Evolutionary conservation across 441 rosid genomes (phyloP).

Genomic region (Cnidoscolus chayamansa): DNA sequence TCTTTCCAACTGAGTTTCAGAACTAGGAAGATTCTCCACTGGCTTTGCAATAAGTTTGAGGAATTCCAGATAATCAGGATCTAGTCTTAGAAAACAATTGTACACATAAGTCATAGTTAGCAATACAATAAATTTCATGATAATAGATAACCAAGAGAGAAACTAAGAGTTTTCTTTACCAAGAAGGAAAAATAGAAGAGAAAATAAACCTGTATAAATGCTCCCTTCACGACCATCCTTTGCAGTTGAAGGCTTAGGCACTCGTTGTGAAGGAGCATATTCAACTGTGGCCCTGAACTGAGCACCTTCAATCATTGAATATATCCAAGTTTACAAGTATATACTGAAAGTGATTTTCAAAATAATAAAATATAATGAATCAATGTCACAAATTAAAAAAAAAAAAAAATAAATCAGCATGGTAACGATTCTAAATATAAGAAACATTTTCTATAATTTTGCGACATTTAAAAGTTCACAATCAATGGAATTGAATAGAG

Average conservation of each 20-base stretch:
- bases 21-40: slow-evolving; percentile 64
- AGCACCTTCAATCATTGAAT: slow-evolving; percentile 40
- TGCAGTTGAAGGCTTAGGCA: slow-evolving; percentile 45
- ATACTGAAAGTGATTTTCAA: background rate
- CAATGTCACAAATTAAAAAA: background rate
- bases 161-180: background rate
- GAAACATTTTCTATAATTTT: background rate
- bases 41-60: slow-evolving; percentile 69
- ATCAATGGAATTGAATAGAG: background rate
- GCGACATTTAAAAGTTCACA: background rate
- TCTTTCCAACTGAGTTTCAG: slow-evolving; percentile 67
- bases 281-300: slow-evolving; percentile 73
- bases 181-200: background rate
- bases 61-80: slow-evolving; percentile 78
- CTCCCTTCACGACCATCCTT: slow-evolving; percentile 77
- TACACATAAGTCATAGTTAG: background rate
- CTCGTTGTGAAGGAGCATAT: slow-evolving; percentile 71
- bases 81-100: slow-evolving; percentile 32
- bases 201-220: slow-evolving; percentile 44
- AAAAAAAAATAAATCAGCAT: background rate
- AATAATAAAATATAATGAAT: background rate
- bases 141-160: background rate
- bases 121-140: background rate
- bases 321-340: background rate
- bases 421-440: background rate